These are phyloP conservation scores for Syzygium oleosum DNA, from an alignment of 345 rosid species.

Conservation along the genomic window DNA sequence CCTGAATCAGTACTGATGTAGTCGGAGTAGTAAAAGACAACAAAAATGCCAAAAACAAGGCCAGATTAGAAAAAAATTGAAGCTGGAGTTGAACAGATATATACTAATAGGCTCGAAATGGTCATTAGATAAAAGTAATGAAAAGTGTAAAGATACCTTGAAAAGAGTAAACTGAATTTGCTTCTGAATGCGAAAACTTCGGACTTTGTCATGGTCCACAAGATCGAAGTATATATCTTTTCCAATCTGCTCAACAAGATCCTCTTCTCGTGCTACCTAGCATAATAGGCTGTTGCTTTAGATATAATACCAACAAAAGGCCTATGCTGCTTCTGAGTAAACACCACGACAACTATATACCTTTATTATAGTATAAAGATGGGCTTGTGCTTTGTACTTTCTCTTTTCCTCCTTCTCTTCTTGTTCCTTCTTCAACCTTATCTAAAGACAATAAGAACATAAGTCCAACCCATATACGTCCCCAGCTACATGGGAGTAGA, in stretches of 20 bases:
- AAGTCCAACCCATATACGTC: not conserved
- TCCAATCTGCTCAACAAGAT: conserved; percentile 82
- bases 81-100: not conserved
- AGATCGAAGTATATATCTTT: conserved; percentile 92
- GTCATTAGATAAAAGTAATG: not conserved
- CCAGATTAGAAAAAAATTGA: not conserved
- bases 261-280: conserved; percentile 79
- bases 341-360: conserved; percentile 12
- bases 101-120: not conserved
- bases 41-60: not conserved
- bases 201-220: conserved; percentile 95
- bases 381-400: conserved; percentile 89
- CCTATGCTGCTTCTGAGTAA: not conserved
- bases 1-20: not conserved
- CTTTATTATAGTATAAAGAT: conserved; percentile 90
- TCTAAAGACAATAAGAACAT: conserved; percentile 29
- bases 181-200: conserved; percentile 85
- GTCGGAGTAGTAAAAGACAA: not conserved
- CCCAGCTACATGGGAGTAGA: not conserved
- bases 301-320: not conserved
- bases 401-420: conserved; percentile 88
- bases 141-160: conserved; percentile 43
- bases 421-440: conserved; percentile 90
- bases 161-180: conserved; percentile 62
- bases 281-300: conserved; percentile 11